Conservation (phyloP, 1,139 yeast genomes). For the Sugiyamaella pinicola region DNA sequence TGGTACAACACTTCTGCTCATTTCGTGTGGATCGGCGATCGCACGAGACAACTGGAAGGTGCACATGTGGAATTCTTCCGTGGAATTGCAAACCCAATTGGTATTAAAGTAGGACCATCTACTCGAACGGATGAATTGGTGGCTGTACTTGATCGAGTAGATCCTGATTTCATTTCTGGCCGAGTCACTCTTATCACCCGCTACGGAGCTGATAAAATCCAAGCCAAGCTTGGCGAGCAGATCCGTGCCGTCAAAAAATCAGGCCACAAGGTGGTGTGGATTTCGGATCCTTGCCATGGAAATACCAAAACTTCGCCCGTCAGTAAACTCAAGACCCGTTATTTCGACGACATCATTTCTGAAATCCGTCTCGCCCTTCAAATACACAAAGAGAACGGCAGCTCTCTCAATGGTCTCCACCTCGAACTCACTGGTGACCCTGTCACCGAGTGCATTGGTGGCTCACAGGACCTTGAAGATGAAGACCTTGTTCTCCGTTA, state of each 20-base stretch:
- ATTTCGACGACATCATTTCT: constrained; percentile 47
- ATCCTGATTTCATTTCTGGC: constrained; percentile 45
- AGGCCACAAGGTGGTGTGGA: constrained; percentile 49
- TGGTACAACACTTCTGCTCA: constrained; percentile 50
- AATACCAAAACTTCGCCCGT: constrained; percentile 47
- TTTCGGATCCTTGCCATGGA: constrained; percentile 50
- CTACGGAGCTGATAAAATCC: constrained; percentile 46
- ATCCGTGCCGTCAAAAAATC: constrained; percentile 45
- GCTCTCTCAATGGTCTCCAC: constrained; percentile 47
- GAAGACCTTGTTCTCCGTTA: constrained; percentile 46
- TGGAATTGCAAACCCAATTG: constrained; percentile 49
- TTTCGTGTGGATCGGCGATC: constrained; percentile 51
- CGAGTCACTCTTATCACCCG: constrained; percentile 49
- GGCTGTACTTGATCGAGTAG: constrained; percentile 45
- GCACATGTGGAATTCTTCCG: constrained; percentile 52
- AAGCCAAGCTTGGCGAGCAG: constrained; percentile 44
- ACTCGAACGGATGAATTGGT: constrained; percentile 46
- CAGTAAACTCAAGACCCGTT: constrained; percentile 47
- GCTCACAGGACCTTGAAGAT: constrained; percentile 46
- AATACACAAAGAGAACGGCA: constrained; percentile 42
- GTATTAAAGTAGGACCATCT: constrained; percentile 49
- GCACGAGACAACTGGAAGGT: constrained; percentile 49
- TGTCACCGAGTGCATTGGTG: constrained; percentile 51
- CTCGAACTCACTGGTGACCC: constrained; percentile 50
- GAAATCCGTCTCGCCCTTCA: constrained; percentile 45